Conservation (phyloP, 441 rosid species). For the Euphorbia corollata region DNA sequence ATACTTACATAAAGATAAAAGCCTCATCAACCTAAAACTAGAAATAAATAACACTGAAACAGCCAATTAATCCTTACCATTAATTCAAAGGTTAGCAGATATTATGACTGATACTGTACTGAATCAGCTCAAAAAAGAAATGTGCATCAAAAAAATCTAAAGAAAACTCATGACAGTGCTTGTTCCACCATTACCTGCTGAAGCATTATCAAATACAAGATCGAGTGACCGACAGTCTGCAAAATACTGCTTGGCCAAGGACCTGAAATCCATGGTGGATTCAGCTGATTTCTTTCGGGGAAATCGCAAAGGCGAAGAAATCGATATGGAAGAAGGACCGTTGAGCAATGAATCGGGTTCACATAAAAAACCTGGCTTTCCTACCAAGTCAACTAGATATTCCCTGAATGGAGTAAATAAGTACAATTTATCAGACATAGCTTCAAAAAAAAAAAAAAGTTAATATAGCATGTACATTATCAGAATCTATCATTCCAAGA, state of each 20-base stretch:
- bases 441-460: background rate
- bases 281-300: slow-evolving; percentile 61
- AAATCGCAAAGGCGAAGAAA: slow-evolving; percentile 93
- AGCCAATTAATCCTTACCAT: background rate
- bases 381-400: slow-evolving; percentile 82
- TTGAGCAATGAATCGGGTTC: slow-evolving; percentile 91
- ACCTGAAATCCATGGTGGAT: slow-evolving; percentile 60
- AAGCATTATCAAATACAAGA: slow-evolving; percentile 66
- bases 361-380: slow-evolving; percentile 78
- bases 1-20: background rate
- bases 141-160: background rate
- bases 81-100: background rate
- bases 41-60: background rate
- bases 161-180: background rate
- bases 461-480: background rate
- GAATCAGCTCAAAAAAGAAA: background rate
- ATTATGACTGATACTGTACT: background rate
- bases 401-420: slow-evolving; percentile 58
- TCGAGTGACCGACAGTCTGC: slow-evolving; percentile 64
- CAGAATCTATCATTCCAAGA: background rate
- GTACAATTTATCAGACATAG: slow-evolving; percentile 19
- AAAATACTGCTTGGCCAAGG: slow-evolving; percentile 87
- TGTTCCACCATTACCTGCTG: slow-evolving; percentile 48
- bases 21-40: background rate
- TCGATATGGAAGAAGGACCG: slow-evolving; percentile 88